Evolutionary conservation across 768 basidiomycete genomes (phyloP).

Genomic region (Serendipita sp.): DNA sequence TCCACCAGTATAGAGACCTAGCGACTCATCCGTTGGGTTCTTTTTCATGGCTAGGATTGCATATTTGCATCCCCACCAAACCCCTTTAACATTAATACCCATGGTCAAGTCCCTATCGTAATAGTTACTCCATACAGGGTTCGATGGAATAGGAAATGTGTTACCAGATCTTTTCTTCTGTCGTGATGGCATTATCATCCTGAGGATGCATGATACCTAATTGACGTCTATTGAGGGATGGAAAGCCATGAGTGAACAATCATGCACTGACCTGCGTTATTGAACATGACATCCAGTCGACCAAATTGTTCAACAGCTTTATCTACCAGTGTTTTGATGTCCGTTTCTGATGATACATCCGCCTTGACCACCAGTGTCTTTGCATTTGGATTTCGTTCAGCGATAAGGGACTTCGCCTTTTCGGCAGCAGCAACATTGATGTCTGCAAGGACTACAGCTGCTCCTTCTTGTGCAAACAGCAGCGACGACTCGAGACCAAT

Average conservation of each 20-base stretch:
- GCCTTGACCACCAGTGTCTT: slow-evolving; percentile 53
- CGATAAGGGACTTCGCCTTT: slow-evolving; percentile 46
- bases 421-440: slow-evolving; percentile 64
- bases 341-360: slow-evolving; percentile 79
- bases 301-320: slow-evolving; percentile 71
- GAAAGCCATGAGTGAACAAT: background rate
- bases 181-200: slow-evolving; percentile 90
- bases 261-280: slow-evolving; percentile 56
- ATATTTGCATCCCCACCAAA: slow-evolving; percentile 99
- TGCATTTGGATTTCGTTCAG: slow-evolving; percentile 47
- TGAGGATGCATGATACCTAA: slow-evolving; percentile 94
- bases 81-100: slow-evolving; percentile 93
- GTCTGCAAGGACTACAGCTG: slow-evolving; percentile 77
- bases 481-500: slow-evolving; percentile 94
- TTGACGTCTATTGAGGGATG: background rate
- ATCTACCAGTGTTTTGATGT: slow-evolving; percentile 71
- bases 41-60: slow-evolving; percentile 92
- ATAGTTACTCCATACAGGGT: background rate
- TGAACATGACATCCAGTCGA: slow-evolving; percentile 93
- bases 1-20: slow-evolving; percentile 57
- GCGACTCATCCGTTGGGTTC: slow-evolving; percentile 67
- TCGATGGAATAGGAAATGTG: background rate
- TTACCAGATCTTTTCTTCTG: slow-evolving; percentile 85
- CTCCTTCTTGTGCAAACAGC: slow-evolving; percentile 87
- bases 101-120: slow-evolving; percentile 46